Percentiles rank a stretch among this genome's conserved stretches.
These are phyloP conservation scores for Spathaspora sp. DNA, from an alignment of 1,139 yeast genomes.

Conservation along the genomic window DNA sequence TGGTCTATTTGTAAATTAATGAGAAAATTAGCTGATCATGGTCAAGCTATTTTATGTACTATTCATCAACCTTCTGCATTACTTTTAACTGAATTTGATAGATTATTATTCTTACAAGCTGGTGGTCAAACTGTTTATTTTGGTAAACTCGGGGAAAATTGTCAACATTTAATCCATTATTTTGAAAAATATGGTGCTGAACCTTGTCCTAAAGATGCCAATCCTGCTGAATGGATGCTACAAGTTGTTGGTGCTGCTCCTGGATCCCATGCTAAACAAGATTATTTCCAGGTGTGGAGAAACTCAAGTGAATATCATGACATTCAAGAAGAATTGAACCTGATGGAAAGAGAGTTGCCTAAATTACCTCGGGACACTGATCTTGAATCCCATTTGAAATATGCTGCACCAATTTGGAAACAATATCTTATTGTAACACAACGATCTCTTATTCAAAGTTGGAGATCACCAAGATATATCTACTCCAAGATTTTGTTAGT, in stretches of 20 bases:
- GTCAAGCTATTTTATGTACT: slow-evolving; percentile 46
- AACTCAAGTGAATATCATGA: slow-evolving; percentile 25
- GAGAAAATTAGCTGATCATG: slow-evolving; percentile 42
- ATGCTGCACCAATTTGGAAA: slow-evolving; percentile 26
- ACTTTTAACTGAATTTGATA: slow-evolving; percentile 34
- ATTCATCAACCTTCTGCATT: slow-evolving; percentile 47
- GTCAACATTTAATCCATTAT: slow-evolving; percentile 48
- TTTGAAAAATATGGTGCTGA: slow-evolving; percentile 56
- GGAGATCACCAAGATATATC: slow-evolving; percentile 45
- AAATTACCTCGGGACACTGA: slow-evolving; percentile 25
- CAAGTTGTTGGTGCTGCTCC: slow-evolving; percentile 49
- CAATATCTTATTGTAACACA: slow-evolving; percentile 25
- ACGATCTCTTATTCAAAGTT: slow-evolving; percentile 35
- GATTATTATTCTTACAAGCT: slow-evolving; percentile 37
- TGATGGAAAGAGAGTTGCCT: slow-evolving; percentile 31
- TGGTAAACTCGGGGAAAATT: slow-evolving; percentile 61
- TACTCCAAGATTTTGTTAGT: slow-evolving; percentile 40
- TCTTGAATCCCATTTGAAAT: slow-evolving; percentile 22
- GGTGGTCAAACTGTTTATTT: slow-evolving; percentile 66
- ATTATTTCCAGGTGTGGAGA: slow-evolving; percentile 34
- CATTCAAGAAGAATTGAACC: slow-evolving; percentile 22
- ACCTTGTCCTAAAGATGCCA: slow-evolving; percentile 43
- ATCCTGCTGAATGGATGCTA: slow-evolving; percentile 59
- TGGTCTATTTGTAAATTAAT: slow-evolving; percentile 45
- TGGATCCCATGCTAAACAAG: slow-evolving; percentile 32